Conservation (phyloP, 371 early-diverging fungal species). For the Mortierella sp. region DNA sequence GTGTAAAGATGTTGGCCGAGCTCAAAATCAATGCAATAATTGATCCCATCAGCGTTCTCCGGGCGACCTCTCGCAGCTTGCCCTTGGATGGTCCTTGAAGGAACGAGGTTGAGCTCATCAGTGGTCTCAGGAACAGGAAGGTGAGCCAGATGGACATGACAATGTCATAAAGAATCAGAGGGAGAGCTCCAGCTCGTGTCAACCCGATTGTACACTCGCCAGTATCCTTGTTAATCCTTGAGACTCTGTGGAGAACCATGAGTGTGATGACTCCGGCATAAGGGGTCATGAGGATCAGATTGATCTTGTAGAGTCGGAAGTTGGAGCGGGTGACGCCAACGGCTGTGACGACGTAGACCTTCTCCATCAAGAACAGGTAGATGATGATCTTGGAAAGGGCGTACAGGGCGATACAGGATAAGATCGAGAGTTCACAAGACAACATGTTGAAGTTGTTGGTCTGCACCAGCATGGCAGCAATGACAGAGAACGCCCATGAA, state of each 20-base stretch:
- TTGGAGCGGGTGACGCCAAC: constrained; percentile 42
- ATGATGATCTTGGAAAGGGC: constrained; percentile 59
- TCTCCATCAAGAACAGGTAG: constrained; percentile 68
- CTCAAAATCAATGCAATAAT: constrained; percentile 52
- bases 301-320: constrained; percentile 56
- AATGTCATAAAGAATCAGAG: constrained; percentile 59
- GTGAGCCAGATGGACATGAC: constrained; percentile 55
- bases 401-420: constrained; percentile 57
- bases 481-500: constrained; percentile 63
- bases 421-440: constrained; percentile 61
- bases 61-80: constrained; percentile 58
- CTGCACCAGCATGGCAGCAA: constrained; percentile 63
- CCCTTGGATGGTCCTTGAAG: constrained; percentile 53
- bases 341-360: constrained; percentile 58
- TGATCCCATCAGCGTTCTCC: constrained; percentile 58
- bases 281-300: constrained; percentile 56
- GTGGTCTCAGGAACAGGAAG: constrained; percentile 57
- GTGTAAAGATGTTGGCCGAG: constrained; percentile 56
- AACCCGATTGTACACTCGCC: constrained; percentile 61
- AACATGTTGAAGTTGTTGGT: constrained; percentile 65
- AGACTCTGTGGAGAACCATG: constrained; percentile 55
- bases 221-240: constrained; percentile 28
- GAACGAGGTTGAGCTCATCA: constrained; percentile 48
- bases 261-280: constrained; percentile 55
- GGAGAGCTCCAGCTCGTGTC: constrained; percentile 47